Conservation (phyloP, 441 rosid species). For the Euphorbia celastroides region DNA sequence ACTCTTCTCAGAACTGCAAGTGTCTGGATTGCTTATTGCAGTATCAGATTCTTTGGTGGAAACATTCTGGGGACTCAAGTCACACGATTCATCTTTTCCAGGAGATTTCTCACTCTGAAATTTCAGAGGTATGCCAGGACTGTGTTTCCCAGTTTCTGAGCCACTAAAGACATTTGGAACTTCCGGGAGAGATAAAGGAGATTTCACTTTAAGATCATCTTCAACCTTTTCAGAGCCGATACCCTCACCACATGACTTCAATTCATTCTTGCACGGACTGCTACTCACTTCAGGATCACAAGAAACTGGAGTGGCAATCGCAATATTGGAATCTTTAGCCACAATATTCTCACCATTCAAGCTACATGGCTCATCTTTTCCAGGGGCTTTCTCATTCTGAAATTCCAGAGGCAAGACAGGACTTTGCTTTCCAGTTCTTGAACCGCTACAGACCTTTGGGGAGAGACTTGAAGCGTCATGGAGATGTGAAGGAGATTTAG, state of each 20-base stretch:
- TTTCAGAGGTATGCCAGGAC: conserved; percentile 34
- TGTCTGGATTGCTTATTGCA: conserved; percentile 11
- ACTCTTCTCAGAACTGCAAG: conserved; percentile 18
- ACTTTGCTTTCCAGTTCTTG: conserved; percentile 35
- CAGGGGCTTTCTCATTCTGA: conserved; percentile 37
- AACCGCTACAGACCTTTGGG: conserved; percentile 30
- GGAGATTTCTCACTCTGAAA: conserved; percentile 37
- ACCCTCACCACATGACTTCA: conserved; percentile 14
- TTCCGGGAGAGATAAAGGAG: conserved; percentile 32
- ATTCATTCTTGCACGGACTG: conserved; percentile 10
- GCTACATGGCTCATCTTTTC: conserved; percentile 30
- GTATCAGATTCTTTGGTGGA: conserved; percentile 16
- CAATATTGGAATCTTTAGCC: conserved; percentile 17
- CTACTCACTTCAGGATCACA: conserved; percentile 17
- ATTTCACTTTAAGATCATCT: conserved; percentile 21
- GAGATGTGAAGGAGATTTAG: conserved; percentile 30
- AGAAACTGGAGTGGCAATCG: conserved; percentile 11
- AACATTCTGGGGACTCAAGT: conserved; percentile 25
- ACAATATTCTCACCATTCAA: conserved; percentile 26
- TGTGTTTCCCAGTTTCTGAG: conserved; percentile 24
- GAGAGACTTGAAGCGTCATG: conserved; percentile 34
- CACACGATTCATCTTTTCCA: conserved; percentile 31
- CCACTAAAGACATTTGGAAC: conserved; percentile 34
- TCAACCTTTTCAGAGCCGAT: conserved; percentile 10
- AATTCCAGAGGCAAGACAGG: conserved; percentile 35